phyloP scores from a whole-genome alignment of 176 grass and related monocot genomes.

The Panicum miliaceum region DNA sequence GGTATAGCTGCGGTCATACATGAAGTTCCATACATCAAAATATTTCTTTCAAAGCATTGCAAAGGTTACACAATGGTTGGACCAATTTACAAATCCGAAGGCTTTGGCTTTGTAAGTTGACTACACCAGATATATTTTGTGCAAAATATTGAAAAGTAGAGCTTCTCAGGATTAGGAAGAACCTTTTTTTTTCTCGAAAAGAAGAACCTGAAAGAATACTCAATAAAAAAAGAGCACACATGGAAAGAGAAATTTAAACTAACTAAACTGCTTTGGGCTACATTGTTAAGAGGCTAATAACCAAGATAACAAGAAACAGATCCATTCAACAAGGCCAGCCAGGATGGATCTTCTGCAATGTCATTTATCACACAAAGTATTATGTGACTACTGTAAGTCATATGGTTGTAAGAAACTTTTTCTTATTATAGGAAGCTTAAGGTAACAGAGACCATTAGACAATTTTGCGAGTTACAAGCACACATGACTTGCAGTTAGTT shows the following conservation, averaged over 20 bases:
- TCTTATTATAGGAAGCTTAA: neutral
- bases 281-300: neutral
- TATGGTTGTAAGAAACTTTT: neutral
- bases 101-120: slow-evolving; percentile 56
- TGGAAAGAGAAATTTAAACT: neutral
- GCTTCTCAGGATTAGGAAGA: neutral
- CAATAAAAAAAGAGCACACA: neutral
- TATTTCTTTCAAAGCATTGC: slow-evolving; percentile 55
- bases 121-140: neutral
- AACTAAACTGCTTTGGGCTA: neutral
- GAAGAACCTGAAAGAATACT: neutral
- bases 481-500: neutral
- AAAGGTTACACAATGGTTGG: slow-evolving; percentile 56
- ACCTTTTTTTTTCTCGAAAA: too few relatives aligned
- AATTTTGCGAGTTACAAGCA: neutral
- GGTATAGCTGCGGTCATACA: slow-evolving; percentile 55
- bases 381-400: neutral
- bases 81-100: slow-evolving; percentile 53
- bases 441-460: neutral
- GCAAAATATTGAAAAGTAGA: neutral
- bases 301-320: slow-evolving; percentile 2
- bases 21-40: slow-evolving; percentile 60
- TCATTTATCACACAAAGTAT: neutral
- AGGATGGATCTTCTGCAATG: neutral
- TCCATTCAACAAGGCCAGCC: neutral